Base-by-base conservation (phyloP, 23 red algal species). In the Chondrus crispus region DNA sequence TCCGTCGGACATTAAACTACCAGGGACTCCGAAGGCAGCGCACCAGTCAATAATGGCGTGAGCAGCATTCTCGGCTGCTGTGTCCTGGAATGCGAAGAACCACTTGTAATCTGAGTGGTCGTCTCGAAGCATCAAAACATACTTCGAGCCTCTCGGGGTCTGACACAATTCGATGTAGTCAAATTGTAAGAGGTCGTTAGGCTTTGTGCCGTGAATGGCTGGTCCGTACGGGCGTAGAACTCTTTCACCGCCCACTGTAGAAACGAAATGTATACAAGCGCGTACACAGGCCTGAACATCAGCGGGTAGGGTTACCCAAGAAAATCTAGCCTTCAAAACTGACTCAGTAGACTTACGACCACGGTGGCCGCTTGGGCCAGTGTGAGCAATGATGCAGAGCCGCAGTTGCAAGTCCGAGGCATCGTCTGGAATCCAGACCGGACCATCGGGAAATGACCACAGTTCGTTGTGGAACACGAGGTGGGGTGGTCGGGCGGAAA, bases 401-500 rank as follows among this genome's bases (percentile, higher is more conserved):
- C 74, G 74, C 18, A 80, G 44, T 39, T 80, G 74, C 13, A 80
- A 39, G 74, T 80, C 38, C 12, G 33, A 45, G 48, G 74, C 74
- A 52, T 46, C 44, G 13, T 80, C 74, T 14, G 74, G 74, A 19
- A 50, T 80, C 74, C 41, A 80, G 33, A 80, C 16, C 40, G 46
- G 19, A 30, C 41, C 18, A 18, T 72, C 28, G 12, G 66, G 22
- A 38, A 16, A 33, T 11, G 66, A 16, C 66, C 66, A 72, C 66
- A 72, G 66, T 12, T 30, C 66, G 12, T 72, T 72, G 24, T 72
- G 14, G 22, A 72, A 26, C 11, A 38, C 28, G 14, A 72, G 66
- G 35, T 26, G 11, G 12, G 66, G 28, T 12, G 66, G 66, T 33
- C 14, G 66, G 35, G 66, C 22, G 14, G 66, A 28, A 13, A 11